Evolutionary conservation across 306 rosid species (phyloP).

Genomic region (Pachyrhizus erosus): DNA sequence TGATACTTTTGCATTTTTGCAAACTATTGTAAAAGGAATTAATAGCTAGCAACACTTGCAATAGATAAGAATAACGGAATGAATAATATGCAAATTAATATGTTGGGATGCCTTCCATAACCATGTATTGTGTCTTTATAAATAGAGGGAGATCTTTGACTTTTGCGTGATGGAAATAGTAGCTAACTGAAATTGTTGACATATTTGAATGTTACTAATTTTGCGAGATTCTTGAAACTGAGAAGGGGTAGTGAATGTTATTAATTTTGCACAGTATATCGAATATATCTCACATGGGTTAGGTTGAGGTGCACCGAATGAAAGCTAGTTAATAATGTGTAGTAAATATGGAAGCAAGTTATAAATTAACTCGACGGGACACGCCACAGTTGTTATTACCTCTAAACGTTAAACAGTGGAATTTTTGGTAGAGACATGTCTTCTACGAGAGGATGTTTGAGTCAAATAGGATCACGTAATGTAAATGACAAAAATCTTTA

Average conservation of each 20-base stretch:
- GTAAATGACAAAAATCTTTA: too few species aligned
- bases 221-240: background rate
- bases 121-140: background rate
- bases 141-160: background rate
- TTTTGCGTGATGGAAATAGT: constrained; percentile 16
- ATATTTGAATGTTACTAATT: background rate
- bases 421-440: background rate
- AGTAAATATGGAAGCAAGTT: background rate
- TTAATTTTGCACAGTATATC: background rate
- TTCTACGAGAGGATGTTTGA: too few species aligned
- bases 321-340: background rate
- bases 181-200: constrained; percentile 27
- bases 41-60: background rate
- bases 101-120: background rate
- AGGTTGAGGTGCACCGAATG: constrained; percentile 18
- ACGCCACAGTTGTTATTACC: background rate
- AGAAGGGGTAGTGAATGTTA: background rate
- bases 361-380: background rate
- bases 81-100: background rate
- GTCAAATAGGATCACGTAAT: too few species aligned
- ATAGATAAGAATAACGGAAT: background rate
- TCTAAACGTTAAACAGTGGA: background rate
- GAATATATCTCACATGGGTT: background rate
- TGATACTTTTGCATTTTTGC: constrained; percentile 35
- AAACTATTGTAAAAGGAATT: background rate